Evolutionary conservation across 495 filamentous ascomycete species (phyloP), one percentile per base, ranked within the genome.

Genomic region (Echria macrotheca): DNA sequence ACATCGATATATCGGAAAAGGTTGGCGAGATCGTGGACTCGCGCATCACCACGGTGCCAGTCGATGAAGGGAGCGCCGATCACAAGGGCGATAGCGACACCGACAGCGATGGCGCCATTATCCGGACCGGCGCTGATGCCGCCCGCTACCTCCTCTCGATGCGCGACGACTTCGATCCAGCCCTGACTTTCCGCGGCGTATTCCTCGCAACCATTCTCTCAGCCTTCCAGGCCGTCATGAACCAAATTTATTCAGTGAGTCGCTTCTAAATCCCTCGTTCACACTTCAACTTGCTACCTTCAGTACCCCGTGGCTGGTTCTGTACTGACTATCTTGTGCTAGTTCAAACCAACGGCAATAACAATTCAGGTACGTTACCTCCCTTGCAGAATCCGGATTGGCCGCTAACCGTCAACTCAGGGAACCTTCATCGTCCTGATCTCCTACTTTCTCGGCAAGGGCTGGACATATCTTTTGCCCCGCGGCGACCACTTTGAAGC

Each of bases 201-300:
- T 45, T 76, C 35, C 49, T 78, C 28, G 71, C 70, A 22, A 67
- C 70, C 11, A 45, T 49, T 18, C 65, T 78, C 22, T 59, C 73
- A 0, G 69, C 59, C 19, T 74, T 78, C 55, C 69, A 72, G 42
- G 69, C 72, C 15, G 67, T 72, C 14, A 78, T 78, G 67, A 63
- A 57, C 47, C 68, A 72, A 53, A 73, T 76, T 22, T 76, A 76
- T 52, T 44, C 41, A 11, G 69, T 72, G 48, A 54, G 54, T 45
- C 1, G 2, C 22, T 37, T 14, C 3, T 15, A n/a, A n/a, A n/a
- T n/a, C n/a, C n/a, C n/a, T n/a, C n/a, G n/a, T n/a, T n/a, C n/a
- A n/a, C n/a, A n/a, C n/a, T n/a, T n/a, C n/a, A n/a, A n/a, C n/a
- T n/a, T n/a, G n/a, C n/a, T n/a, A n/a, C n/a, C n/a, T n/a, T n/a